These are phyloP conservation scores for Collybia sp. DNA, from an alignment of 768 basidiomycete genomes.

Conservation along the genomic window DNA sequence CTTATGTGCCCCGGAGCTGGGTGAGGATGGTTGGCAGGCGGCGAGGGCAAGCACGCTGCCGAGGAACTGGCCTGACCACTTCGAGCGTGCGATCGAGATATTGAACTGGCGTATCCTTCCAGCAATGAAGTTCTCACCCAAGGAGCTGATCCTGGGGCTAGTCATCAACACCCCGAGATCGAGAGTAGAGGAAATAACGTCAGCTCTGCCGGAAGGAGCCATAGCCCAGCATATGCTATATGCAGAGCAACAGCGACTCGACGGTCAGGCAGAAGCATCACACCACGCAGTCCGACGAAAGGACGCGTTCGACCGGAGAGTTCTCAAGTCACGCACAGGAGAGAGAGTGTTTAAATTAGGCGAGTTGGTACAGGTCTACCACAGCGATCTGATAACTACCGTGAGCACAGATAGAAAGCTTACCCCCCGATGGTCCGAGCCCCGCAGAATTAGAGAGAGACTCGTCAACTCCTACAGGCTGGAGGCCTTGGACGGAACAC, in stretches of 20 bases:
- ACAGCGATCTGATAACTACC: slow-evolving; percentile 19
- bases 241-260: slow-evolving; percentile 21
- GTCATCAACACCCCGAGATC: neutral
- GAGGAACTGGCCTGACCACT: neutral
- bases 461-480: slow-evolving; percentile 3
- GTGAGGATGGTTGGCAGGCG: neutral
- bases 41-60: neutral
- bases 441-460: slow-evolving; percentile 4
- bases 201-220: neutral
- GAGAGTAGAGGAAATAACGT: neutral
- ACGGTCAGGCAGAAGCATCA: slow-evolving; percentile 19
- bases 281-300: slow-evolving; percentile 18
- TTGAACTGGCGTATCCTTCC: neutral
- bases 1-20: neutral
- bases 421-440: slow-evolving; percentile 23
- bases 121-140: neutral
- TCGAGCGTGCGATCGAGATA: neutral
- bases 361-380: slow-evolving; percentile 25
- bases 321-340: slow-evolving; percentile 9
- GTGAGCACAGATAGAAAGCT: slow-evolving; percentile 22
- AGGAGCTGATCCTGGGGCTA: neutral
- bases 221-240: slow-evolving; percentile 5
- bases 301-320: slow-evolving; percentile 19
- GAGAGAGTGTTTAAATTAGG: slow-evolving; percentile 18
- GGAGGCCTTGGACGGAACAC: neutral